A percentile compares a stretch with the other conserved stretches of the same genome.
phyloP scores from a whole-genome alignment of 257 asterid genomes.

The Cynanchum wilfordii region DNA sequence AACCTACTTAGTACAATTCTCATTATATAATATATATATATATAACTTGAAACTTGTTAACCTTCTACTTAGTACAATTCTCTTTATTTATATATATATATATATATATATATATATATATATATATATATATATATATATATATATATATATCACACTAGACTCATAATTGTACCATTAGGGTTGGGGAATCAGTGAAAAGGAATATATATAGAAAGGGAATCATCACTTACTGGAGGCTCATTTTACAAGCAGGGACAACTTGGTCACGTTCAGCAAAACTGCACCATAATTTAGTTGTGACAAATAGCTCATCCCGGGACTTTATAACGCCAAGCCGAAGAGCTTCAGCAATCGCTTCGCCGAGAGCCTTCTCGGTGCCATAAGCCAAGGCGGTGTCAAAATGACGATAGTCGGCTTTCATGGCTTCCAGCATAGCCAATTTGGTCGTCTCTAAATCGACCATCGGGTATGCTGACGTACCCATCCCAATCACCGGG shows the following conservation, averaged over 20 bases:
- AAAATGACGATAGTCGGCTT: conserved; percentile 59
- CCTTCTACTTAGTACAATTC: no score
- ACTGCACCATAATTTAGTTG: conserved; percentile 56
- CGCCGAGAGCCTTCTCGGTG: conserved; percentile 50
- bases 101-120: no score
- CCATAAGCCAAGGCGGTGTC: conserved; percentile 57
- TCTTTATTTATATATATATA: no score
- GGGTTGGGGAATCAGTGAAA: no score
- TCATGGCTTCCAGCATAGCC: conserved; percentile 50
- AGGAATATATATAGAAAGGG: neutral
- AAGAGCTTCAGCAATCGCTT: conserved; percentile 45
- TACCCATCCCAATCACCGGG: conserved; percentile 53
- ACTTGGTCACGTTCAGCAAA: conserved; percentile 41
- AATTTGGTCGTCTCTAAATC: conserved; percentile 28
- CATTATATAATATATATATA: no score
- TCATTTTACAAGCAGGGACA: conserved; percentile 48
- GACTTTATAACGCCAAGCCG: conserved; percentile 40
- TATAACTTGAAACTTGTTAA: no score
- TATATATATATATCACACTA: no score
- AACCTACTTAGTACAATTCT: no score
- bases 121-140: neutral
- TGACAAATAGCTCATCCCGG: conserved; percentile 56
- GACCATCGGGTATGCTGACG: conserved; percentile 30
- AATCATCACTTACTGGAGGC: conserved; percentile 41
- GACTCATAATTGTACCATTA: no score